Percentiles rank a stretch among this genome's conserved stretches.
Conservation (phyloP, 139 green algal species). For the Volvox africanus region DNA sequence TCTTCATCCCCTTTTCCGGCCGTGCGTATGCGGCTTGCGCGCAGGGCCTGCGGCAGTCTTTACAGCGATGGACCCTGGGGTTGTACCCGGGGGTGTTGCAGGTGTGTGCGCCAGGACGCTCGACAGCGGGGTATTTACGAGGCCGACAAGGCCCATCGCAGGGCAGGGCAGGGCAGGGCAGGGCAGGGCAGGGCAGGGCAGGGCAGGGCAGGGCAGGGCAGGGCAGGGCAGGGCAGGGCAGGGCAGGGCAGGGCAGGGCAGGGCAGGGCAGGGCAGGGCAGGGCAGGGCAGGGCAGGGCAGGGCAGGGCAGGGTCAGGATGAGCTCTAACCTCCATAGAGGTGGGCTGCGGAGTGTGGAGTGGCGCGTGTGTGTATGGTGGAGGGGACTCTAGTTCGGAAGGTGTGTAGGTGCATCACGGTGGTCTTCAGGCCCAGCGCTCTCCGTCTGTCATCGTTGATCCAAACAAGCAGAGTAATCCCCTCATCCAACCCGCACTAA, state of each 20-base stretch:
- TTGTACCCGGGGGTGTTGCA: constrained; percentile 84
- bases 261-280: constrained; percentile 46
- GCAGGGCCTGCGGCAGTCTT: constrained; percentile 46
- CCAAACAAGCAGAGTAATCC: too few relatives aligned
- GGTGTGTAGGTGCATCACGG: too few relatives aligned
- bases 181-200: constrained; percentile 24
- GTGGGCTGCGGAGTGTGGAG: not conserved
- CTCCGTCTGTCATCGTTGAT: too few relatives aligned
- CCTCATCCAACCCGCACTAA: not conserved
- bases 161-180: constrained; percentile 31
- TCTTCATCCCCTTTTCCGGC: not conserved
- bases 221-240: constrained; percentile 46
- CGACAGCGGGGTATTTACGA: too few relatives aligned
- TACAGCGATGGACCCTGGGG: constrained; percentile 71
- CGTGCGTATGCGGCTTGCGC: too few relatives aligned
- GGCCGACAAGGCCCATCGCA: too few relatives aligned
- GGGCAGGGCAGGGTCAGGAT: constrained; percentile 44
- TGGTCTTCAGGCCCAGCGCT: too few relatives aligned
- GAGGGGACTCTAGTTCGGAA: too few relatives aligned
- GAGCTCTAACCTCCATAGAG: too few relatives aligned
- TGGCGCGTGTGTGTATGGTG: too few relatives aligned
- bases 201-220: constrained; percentile 36
- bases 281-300: constrained; percentile 46
- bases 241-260: constrained; percentile 46
- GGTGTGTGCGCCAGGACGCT: too few relatives aligned